These are phyloP conservation scores for Saccharomycopsis hybrid DNA, from an alignment of 1,139 yeast genomes.

Conservation along the genomic window DNA sequence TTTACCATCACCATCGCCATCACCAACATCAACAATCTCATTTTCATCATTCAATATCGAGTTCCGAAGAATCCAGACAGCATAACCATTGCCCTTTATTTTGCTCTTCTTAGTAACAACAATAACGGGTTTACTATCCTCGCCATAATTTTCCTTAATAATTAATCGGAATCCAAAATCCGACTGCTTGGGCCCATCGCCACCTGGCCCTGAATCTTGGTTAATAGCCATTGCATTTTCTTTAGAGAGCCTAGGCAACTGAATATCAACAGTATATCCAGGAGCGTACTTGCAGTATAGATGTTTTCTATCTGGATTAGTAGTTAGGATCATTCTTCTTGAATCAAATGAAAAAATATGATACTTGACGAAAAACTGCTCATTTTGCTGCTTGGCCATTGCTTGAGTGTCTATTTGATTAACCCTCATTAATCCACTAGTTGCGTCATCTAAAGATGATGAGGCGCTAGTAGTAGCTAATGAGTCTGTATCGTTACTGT, in stretches of 20 bases:
- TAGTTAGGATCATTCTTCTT: constrained; percentile 33
- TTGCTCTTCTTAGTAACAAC: constrained; percentile 9
- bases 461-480: too few relatives aligned
- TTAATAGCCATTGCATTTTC: constrained; percentile 28
- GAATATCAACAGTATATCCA: constrained; percentile 44
- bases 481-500: too few relatives aligned
- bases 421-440: too few relatives aligned
- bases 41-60: constrained; percentile 10
- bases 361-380: constrained; percentile 47
- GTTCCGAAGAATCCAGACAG: constrained; percentile 16
- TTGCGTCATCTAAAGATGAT: too few relatives aligned
- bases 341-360: constrained; percentile 47
- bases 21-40: too few relatives aligned
- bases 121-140: constrained; percentile 8
- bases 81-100: constrained; percentile 16
- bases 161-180: constrained; percentile 24
- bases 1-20: too few relatives aligned
- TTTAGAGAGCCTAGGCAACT: constrained; percentile 22
- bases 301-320: constrained; percentile 53
- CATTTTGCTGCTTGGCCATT: constrained; percentile 10
- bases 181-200: constrained; percentile 11
- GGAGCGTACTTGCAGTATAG: constrained; percentile 52
- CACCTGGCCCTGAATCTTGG: constrained; percentile 21
- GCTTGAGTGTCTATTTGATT: constrained; percentile 1
- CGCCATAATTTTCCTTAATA: constrained; percentile 3